These are phyloP conservation scores for Annulohypoxylon moriforme DNA, from an alignment of 495 filamentous ascomycete species.

Conservation along the genomic window DNA sequence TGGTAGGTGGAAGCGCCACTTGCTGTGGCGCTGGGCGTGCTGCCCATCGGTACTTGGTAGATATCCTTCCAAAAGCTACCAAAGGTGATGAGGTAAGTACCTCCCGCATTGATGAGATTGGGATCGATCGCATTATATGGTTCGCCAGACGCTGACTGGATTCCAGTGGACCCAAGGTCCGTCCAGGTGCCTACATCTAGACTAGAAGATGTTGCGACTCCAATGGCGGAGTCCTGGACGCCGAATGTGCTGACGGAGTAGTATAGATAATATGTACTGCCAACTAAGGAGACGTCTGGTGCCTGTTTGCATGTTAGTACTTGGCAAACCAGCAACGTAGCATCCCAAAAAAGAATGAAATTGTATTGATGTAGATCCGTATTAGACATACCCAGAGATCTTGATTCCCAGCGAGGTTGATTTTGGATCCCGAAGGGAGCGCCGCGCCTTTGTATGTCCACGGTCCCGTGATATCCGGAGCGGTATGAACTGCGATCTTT, in stretches of 20 bases:
- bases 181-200: conserved; percentile 71
- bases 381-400: conserved; percentile 68
- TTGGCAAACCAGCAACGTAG: neutral
- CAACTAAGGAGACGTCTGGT: conserved; percentile 70
- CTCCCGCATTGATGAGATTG: conserved; percentile 64
- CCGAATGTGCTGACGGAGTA: conserved; percentile 76
- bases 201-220: conserved; percentile 71
- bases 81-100: conserved; percentile 68
- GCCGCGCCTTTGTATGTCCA: conserved; percentile 71
- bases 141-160: conserved; percentile 58
- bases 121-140: conserved; percentile 79
- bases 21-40: conserved; percentile 45
- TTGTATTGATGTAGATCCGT: neutral
- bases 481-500: conserved; percentile 68
- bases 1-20: conserved; percentile 54
- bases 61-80: conserved; percentile 78
- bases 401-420: conserved; percentile 63
- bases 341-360: neutral
- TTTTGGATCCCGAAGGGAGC: conserved; percentile 67
- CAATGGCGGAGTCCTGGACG: conserved; percentile 71
- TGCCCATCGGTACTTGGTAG: conserved; percentile 69
- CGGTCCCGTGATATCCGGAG: conserved; percentile 68
- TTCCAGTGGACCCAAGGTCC: conserved; percentile 64
- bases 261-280: conserved; percentile 74
- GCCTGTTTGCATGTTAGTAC: conserved; percentile 57